A percentile compares a stretch with the other conserved stretches of the same genome.
Evolutionary conservation across 106 monocot genomes (phyloP).

Genomic region (Dendrobium nobile): DNA sequence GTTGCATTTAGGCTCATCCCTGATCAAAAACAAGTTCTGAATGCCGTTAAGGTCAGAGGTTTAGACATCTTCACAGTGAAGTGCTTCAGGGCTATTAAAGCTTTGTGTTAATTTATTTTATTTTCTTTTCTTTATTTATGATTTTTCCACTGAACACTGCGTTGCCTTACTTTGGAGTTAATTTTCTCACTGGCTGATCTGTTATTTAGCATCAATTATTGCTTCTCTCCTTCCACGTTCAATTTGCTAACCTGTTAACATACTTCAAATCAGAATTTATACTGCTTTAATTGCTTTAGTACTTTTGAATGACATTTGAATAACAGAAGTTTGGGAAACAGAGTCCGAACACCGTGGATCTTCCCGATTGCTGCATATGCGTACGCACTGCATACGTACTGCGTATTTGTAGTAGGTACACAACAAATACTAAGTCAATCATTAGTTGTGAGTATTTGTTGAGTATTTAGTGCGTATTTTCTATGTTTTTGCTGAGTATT

Average conservation of each 20-base stretch:
- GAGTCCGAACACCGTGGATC: too few species aligned
- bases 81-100: not conserved
- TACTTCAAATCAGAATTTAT: not conserved
- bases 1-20: constrained; percentile 87
- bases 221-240: not conserved
- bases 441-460: too few species aligned
- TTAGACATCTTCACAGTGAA: not conserved
- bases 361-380: too few species aligned
- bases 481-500: too few species aligned
- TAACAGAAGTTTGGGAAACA: too few species aligned
- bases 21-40: constrained; percentile 69
- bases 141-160: not conserved
- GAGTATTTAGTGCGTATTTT: too few species aligned
- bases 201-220: not conserved
- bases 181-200: too few species aligned
- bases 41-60: constrained; percentile 72
- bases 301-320: not conserved
- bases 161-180: too few species aligned
- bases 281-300: not conserved
- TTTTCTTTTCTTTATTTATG: not conserved
- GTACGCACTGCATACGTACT: too few species aligned
- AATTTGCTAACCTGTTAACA: not conserved
- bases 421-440: too few species aligned
- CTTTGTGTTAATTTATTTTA: not conserved
- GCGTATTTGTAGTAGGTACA: too few species aligned